Percentiles rank a stretch among this genome's conserved stretches.
phyloP scores from a whole-genome alignment of 345 rosid species.

The Camelina laxa region DNA sequence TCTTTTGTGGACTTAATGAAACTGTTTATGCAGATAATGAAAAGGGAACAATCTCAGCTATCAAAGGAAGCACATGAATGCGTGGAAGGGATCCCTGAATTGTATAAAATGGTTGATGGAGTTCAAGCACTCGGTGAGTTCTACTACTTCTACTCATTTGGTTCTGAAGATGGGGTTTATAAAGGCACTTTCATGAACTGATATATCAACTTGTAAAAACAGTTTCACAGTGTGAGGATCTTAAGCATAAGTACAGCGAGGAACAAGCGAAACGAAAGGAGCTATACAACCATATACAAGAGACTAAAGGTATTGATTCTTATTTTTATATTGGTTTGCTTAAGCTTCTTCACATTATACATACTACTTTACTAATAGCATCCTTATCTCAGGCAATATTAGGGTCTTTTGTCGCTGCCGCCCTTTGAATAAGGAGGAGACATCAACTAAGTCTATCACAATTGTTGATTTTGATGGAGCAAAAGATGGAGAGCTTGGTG shows the following conservation, averaged over 20 bases:
- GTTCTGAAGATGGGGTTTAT: constrained; percentile 15
- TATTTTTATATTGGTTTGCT: constrained; percentile 18
- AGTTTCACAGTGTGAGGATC: constrained; percentile 94
- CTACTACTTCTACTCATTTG: constrained; percentile 21
- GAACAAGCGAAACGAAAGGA: constrained; percentile 92
- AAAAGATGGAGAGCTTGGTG: constrained; percentile 88
- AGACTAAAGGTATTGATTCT: constrained; percentile 64
- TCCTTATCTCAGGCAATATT: constrained; percentile 74
- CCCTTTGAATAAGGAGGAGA: constrained; percentile 76
- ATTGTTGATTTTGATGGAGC: constrained; percentile 80
- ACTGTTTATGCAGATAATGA: constrained; percentile 63
- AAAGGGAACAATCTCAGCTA: constrained; percentile 79
- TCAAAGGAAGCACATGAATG: constrained; percentile 84
- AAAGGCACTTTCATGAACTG: constrained; percentile 28
- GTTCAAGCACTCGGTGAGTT: constrained; percentile 89
- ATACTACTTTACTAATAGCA: constrained; percentile 26
- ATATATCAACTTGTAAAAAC: constrained; percentile 38
- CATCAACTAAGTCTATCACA: constrained; percentile 58
- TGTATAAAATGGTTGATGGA: constrained; percentile 81
- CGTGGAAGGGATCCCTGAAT: constrained; percentile 73
- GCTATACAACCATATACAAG: constrained; percentile 88
- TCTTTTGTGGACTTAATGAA: constrained; percentile 2
- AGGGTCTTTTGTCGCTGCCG: constrained; percentile 98
- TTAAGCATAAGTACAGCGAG: constrained; percentile 72
- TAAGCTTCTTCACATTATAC: constrained; percentile 23